Conservation (phyloP, 129 eudicot species). For the Pittosporum tobira region DNA sequence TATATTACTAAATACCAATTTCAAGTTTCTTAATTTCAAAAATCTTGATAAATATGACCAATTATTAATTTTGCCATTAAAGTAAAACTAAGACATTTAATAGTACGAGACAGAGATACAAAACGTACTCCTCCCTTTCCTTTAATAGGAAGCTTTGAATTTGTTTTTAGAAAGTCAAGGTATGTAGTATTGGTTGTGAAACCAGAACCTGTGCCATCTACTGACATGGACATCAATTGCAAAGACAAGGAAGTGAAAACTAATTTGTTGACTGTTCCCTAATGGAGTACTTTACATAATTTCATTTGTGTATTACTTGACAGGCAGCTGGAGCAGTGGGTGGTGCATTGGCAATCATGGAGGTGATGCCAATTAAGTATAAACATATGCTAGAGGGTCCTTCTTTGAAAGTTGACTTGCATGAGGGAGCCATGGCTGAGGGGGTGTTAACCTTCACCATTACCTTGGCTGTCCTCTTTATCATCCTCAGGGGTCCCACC, state of each 20-base stretch:
- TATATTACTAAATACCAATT: background rate
- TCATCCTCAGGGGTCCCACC: conserved; percentile 40
- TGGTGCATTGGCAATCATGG: conserved; percentile 55
- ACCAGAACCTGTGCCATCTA: no score
- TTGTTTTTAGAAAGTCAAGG: conserved; percentile 7
- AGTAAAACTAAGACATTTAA: no score
- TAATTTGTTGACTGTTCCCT: no score
- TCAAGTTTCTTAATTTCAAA: background rate
- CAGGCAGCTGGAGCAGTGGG: conserved; percentile 81
- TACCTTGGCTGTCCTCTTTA: conserved; percentile 37
- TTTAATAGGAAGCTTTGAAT: background rate
- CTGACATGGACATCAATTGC: no score
- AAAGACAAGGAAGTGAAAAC: no score
- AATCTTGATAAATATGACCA: no score
- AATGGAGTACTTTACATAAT: background rate
- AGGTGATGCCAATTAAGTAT: conserved; percentile 65
- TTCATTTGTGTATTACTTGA: conserved; percentile 10
- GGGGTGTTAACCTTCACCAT: conserved; percentile 43
- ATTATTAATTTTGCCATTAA: no score
- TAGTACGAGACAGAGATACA: no score
- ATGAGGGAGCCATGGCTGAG: conserved; percentile 55
- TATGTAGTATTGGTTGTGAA: no score
- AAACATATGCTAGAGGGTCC: conserved; percentile 77
- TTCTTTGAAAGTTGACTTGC: conserved; percentile 48
- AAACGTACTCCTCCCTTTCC: background rate